phyloP scores from a whole-genome alignment of 2,329 filamentous ascomycete genomes.

The Colletotrichum sp. region DNA sequence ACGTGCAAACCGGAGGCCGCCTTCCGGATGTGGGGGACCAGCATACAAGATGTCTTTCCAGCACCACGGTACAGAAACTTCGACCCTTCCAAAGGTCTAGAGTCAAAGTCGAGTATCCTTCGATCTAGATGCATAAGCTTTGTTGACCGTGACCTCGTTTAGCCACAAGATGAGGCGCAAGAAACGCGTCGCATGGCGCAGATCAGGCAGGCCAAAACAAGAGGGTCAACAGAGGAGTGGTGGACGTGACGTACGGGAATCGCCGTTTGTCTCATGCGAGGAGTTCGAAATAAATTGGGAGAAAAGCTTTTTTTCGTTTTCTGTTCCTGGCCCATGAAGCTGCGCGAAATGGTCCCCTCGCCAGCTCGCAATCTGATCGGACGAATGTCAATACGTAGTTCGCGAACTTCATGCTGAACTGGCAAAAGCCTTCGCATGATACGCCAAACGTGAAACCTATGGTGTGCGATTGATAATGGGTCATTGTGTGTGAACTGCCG shows the following conservation, averaged over 20 bases:
- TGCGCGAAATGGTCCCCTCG: not conserved
- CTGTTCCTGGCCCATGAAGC: not conserved
- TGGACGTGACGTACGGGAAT: not conserved
- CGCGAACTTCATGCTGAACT: not conserved
- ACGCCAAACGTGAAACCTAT: conserved; percentile 8
- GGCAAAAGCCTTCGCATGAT: not conserved
- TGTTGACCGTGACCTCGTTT: not conserved
- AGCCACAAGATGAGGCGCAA: not conserved
- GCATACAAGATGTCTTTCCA: not conserved
- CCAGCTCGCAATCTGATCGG: not conserved
- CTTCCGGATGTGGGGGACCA: not conserved
- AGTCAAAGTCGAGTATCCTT: not conserved
- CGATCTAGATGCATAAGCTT: not conserved
- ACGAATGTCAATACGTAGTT: not conserved
- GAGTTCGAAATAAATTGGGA: not conserved
- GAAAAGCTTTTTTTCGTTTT: not conserved
- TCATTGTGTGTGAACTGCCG: conserved; percentile 2
- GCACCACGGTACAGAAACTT: not conserved
- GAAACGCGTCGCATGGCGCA: conserved; percentile 3
- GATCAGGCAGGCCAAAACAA: conserved; percentile 15
- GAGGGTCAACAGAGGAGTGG: not conserved
- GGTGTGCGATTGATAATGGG: conserved; percentile 1
- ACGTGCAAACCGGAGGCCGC: not conserved
- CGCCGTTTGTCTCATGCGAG: not conserved
- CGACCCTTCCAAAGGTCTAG: not conserved